phyloP scores from a whole-genome alignment of 2,329 filamentous ascomycete genomes.

The Curvularia sp. region DNA sequence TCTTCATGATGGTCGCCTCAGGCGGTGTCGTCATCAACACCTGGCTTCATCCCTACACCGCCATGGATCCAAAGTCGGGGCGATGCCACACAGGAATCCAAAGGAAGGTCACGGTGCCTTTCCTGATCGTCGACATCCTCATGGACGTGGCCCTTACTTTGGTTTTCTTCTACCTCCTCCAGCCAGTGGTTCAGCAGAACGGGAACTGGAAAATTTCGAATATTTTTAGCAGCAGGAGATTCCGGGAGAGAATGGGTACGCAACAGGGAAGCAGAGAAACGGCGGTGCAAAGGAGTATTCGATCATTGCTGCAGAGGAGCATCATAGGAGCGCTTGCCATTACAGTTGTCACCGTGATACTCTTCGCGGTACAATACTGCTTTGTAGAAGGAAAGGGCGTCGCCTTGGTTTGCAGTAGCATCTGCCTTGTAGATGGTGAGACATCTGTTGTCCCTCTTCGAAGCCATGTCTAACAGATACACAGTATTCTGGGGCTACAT shows the following conservation, averaged over 20 bases:
- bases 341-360: constrained; percentile 47
- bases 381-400: constrained; percentile 40
- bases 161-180: constrained; percentile 48
- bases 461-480: neutral
- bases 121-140: constrained; percentile 45
- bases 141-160: constrained; percentile 46
- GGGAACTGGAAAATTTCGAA: neutral
- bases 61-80: constrained; percentile 34
- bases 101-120: constrained; percentile 41
- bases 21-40: constrained; percentile 31
- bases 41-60: constrained; percentile 40
- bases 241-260: neutral
- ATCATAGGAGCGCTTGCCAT: constrained; percentile 44
- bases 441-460: neutral
- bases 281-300: constrained; percentile 28
- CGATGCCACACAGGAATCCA: constrained; percentile 50
- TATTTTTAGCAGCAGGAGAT: neutral
- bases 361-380: constrained; percentile 36
- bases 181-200: constrained; percentile 24
- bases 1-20: constrained; percentile 32
- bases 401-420: constrained; percentile 47
- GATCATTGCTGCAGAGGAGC: constrained; percentile 36
- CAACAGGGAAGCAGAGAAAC: constrained; percentile 12
- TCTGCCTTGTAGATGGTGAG: constrained; percentile 51
- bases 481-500: neutral